phyloP scores from a whole-genome alignment of 192 early-diverging fungal genomes.

The Coemansia sp. region DNA sequence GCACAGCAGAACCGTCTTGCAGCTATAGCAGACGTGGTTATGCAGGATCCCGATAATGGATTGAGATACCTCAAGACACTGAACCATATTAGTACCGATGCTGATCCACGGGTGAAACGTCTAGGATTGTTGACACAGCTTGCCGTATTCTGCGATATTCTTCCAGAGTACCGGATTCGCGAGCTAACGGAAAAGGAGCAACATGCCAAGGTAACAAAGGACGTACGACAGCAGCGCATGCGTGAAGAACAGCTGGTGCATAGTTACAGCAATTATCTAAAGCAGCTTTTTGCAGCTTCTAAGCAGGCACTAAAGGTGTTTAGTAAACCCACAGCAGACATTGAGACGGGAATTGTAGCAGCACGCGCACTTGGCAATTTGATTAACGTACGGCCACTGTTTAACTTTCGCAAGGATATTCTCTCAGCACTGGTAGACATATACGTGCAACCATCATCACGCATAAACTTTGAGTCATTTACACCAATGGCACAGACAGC shows the following conservation, averaged over 20 bases:
- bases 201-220: conserved; percentile 74
- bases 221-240: conserved; percentile 83
- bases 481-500: conserved; percentile 68
- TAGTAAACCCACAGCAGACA: conserved; percentile 27
- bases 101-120: conserved; percentile 65
- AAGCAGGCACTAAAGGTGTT: conserved; percentile 43
- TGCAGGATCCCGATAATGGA: conserved; percentile 80
- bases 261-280: conserved; percentile 84
- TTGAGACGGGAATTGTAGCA: conserved; percentile 60
- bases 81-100: conserved; percentile 63
- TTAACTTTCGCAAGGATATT: conserved; percentile 93
- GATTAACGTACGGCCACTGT: conserved; percentile 80
- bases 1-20: conserved; percentile 81
- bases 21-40: conserved; percentile 68
- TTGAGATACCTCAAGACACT: conserved; percentile 65
- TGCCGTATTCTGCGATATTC: conserved; percentile 91
- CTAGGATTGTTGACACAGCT: conserved; percentile 84
- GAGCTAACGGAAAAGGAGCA: conserved; percentile 81
- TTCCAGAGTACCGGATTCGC: conserved; percentile 93
- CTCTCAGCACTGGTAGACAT: conserved; percentile 75
- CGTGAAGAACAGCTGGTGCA: conserved; percentile 80
- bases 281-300: conserved; percentile 62
- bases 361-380: conserved; percentile 83
- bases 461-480: conserved; percentile 64
- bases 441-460: conserved; percentile 56